phyloP scores from a whole-genome alignment of 2,329 filamentous ascomycete species.

The Nothophaeocryptopus gaeumannii region DNA sequence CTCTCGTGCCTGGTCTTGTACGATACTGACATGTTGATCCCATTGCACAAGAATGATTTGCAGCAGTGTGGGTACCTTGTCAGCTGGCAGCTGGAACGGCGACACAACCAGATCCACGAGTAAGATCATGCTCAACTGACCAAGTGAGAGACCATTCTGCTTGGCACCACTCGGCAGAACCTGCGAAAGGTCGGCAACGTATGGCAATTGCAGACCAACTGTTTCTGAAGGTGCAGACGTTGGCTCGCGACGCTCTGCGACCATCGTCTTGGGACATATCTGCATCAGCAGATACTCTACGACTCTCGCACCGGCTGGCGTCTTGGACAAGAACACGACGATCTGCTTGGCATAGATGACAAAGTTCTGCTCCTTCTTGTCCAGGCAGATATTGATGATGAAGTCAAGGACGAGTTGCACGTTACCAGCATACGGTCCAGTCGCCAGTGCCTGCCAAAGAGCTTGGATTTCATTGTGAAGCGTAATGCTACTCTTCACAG shows the following conservation, averaged over 20 bases:
- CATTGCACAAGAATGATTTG: slow-evolving; percentile 92
- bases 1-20: slow-evolving; percentile 93
- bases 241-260: slow-evolving; percentile 75
- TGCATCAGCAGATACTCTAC: slow-evolving; percentile 91
- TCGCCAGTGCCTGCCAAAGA: slow-evolving; percentile 93
- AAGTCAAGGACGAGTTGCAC: slow-evolving; percentile 94
- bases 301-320: slow-evolving; percentile 78
- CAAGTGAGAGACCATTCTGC: slow-evolving; percentile 78
- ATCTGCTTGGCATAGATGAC: slow-evolving; percentile 98
- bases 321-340: slow-evolving; percentile 91
- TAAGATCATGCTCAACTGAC: slow-evolving; percentile 87
- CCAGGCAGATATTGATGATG: slow-evolving; percentile 88
- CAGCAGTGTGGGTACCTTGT: slow-evolving; percentile 79
- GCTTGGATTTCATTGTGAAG: slow-evolving; percentile 97
- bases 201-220: slow-evolving; percentile 63
- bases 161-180: slow-evolving; percentile 86
- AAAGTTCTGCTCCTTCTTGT: slow-evolving; percentile 94
- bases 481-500: slow-evolving; percentile 81
- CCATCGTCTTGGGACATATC: slow-evolving; percentile 94
- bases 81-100: slow-evolving; percentile 73
- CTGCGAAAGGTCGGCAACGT: slow-evolving; percentile 79
- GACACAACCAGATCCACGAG: slow-evolving; percentile 95
- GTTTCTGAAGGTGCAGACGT: slow-evolving; percentile 70
- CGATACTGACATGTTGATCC: slow-evolving; percentile 94
- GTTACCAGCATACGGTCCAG: slow-evolving; percentile 87